phyloP scores from a whole-genome alignment of 345 rosid species.

The Hibiscus tridactylites region DNA sequence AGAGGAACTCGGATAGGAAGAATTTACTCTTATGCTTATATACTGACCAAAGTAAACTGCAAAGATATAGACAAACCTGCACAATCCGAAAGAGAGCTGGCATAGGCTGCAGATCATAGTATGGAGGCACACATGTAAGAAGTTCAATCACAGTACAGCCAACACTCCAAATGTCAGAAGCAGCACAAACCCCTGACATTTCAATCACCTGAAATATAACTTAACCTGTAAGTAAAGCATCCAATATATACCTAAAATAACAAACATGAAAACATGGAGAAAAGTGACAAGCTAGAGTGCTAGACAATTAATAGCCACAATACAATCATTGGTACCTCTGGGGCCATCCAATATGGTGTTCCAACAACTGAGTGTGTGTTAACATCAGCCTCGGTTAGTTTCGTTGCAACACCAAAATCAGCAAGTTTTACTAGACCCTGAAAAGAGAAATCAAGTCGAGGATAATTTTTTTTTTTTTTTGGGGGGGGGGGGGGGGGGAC shows the following conservation, averaged over 20 bases:
- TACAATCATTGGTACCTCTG: conserved; percentile 54
- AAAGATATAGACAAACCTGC: conserved; percentile 48
- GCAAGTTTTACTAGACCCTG: conserved; percentile 99
- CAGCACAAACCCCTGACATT: conserved; percentile 99
- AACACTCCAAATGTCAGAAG: conserved; percentile 99
- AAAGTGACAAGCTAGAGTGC: conserved; percentile 9
- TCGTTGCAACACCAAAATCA: conserved; percentile 99
- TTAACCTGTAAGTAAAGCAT: conserved; percentile 11
- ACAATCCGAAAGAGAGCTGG: conserved; percentile 97
- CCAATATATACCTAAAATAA: neutral
- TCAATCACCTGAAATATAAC: conserved; percentile 79
- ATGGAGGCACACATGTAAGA: conserved; percentile 94
- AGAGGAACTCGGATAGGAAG: conserved; percentile 6
- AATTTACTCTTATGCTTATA: neutral
- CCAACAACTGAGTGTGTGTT: conserved; percentile 97
- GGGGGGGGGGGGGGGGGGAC: neutral
- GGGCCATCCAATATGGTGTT: conserved; percentile 99
- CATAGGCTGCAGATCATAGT: conserved; percentile 97
- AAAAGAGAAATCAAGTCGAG: conserved; percentile 16
- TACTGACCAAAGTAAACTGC: neutral
- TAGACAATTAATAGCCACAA: neutral
- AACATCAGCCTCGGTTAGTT: conserved; percentile 94
- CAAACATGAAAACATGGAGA: neutral
- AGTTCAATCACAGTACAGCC: conserved; percentile 99
- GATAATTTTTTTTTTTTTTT: neutral